phyloP scores from a whole-genome alignment of 768 basidiomycete genomes.

The Sporobolomyces phaffii region DNA sequence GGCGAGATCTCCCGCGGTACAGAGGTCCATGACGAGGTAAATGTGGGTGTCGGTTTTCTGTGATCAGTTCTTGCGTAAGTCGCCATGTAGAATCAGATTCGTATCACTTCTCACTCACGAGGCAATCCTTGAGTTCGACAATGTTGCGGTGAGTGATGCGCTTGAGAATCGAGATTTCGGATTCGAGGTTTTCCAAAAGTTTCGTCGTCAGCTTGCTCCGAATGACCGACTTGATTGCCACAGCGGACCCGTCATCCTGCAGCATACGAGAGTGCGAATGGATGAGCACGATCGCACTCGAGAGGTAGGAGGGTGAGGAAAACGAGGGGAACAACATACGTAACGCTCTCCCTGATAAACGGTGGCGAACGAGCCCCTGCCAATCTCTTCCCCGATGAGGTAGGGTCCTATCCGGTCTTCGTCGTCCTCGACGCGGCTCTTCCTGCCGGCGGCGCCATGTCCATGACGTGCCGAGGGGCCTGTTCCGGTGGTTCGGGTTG shows the following conservation, averaged over 20 bases:
- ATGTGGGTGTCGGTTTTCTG: slow-evolving; percentile 53
- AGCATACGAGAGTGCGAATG: neutral
- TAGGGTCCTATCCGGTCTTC: slow-evolving; percentile 43
- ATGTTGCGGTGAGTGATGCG: slow-evolving; percentile 86
- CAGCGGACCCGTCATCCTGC: slow-evolving; percentile 14
- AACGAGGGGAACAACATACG: slow-evolving; percentile 11
- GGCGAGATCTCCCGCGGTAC: slow-evolving; percentile 89
- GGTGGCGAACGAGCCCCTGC: slow-evolving; percentile 81
- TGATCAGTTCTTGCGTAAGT: neutral
- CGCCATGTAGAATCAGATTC: neutral
- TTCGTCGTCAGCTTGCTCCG: slow-evolving; percentile 80
- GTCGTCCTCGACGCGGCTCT: slow-evolving; percentile 36
- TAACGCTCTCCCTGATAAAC: slow-evolving; percentile 55
- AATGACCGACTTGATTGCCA: slow-evolving; percentile 92
- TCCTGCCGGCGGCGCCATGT: neutral
- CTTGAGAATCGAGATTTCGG: slow-evolving; percentile 95
- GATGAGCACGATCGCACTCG: neutral
- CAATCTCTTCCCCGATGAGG: slow-evolving; percentile 49
- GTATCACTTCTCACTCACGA: slow-evolving; percentile 54
- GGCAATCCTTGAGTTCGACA: slow-evolving; percentile 83
- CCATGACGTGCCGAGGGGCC: neutral
- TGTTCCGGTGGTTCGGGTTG: neutral
- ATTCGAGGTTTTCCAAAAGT: slow-evolving; percentile 93
- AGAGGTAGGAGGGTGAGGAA: neutral
- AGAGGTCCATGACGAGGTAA: slow-evolving; percentile 96